Percentiles rank a stretch among this genome's conserved stretches.
Conservation (phyloP, 2,329 filamentous ascomycete species). For the Pestalotiopsis sp. region DNA sequence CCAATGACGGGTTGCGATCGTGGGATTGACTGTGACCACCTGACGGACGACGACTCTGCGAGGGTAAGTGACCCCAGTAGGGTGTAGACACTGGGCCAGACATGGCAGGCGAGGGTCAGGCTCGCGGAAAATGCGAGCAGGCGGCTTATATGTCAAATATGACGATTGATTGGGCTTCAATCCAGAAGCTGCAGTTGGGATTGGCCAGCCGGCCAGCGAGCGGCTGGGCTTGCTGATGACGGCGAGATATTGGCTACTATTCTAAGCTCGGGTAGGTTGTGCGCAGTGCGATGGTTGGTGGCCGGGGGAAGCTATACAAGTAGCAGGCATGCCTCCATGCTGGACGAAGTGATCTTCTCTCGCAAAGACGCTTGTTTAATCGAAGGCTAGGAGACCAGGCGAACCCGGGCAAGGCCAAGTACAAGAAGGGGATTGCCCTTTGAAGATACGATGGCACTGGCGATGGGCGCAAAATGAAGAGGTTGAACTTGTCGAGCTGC, state of each 20-base stretch:
- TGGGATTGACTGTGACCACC: conserved; percentile 31
- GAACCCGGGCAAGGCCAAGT: not conserved
- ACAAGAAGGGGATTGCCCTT: not conserved
- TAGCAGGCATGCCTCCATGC: not conserved
- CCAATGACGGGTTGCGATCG: conserved; percentile 34
- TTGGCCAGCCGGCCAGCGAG: conserved; percentile 1
- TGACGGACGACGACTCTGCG: conserved; percentile 43
- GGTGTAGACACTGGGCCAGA: conserved; percentile 27
- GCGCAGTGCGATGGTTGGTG: conserved; percentile 19
- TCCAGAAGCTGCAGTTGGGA: not conserved
- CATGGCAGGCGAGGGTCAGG: conserved; percentile 10
- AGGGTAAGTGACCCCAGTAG: conserved; percentile 61
- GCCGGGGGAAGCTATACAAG: conserved; percentile 11
- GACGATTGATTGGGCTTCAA: conserved; percentile 27
- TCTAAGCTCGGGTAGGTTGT: not conserved
- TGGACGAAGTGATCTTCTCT: not conserved
- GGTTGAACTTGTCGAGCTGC: conserved; percentile 13
- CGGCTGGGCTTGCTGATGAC: not conserved
- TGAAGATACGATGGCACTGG: not conserved
- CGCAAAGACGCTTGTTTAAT: conserved; percentile 9
- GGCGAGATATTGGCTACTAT: conserved; percentile 1
- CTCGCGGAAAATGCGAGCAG: conserved; percentile 1
- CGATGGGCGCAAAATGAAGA: conserved; percentile 13
- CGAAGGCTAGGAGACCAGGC: not conserved
- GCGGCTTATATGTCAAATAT: not conserved